Percentiles rank a stretch among this genome's conserved stretches.
Evolutionary conservation across 495 filamentous ascomycete genomes (phyloP).

Genomic region (Xanthoparmelia taractica): DNA sequence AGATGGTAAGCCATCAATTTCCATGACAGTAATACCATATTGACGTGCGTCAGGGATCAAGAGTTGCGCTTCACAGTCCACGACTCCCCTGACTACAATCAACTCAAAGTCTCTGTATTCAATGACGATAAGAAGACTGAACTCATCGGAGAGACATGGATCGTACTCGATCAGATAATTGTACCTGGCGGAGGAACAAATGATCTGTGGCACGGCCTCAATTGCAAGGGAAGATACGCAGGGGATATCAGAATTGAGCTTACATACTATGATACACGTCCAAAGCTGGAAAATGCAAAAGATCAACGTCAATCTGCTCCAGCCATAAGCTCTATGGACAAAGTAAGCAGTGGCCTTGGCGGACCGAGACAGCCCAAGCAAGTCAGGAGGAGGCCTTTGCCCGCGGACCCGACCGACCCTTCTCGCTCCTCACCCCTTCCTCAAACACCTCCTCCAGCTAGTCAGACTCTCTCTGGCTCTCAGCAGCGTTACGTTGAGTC

Average conservation of each 20-base stretch:
- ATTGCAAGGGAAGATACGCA: constrained; percentile 85
- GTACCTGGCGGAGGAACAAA: constrained; percentile 81
- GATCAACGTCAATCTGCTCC: constrained; percentile 45
- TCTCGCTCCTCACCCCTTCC: constrained; percentile 27
- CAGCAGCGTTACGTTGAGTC: constrained; percentile 18
- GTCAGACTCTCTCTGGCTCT: constrained; percentile 6
- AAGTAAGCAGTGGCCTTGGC: constrained; percentile 15
- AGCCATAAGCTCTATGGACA: constrained; percentile 8
- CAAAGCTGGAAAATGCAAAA: constrained; percentile 59
- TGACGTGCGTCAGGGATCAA: constrained; percentile 64
- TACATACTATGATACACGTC: constrained; percentile 88
- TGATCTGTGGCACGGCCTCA: constrained; percentile 83
- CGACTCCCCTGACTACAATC: constrained; percentile 91
- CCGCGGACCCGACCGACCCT: constrained; percentile 54
- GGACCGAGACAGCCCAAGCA: constrained; percentile 55
- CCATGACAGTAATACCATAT: background rate
- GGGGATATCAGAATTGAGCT: constrained; percentile 92
- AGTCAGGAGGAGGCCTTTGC: constrained; percentile 72
- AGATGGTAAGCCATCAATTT: constrained; percentile 60
- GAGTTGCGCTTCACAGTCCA: constrained; percentile 94
- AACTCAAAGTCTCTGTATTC: constrained; percentile 90
- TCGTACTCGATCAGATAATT: constrained; percentile 73
- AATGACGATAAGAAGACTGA: constrained; percentile 97
- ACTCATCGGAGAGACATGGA: constrained; percentile 86
- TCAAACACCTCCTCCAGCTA: constrained; percentile 15